These are phyloP conservation scores for Gaertneriomyces sp. DNA, from an alignment of 192 early-diverging fungal genomes.

Conservation along the genomic window DNA sequence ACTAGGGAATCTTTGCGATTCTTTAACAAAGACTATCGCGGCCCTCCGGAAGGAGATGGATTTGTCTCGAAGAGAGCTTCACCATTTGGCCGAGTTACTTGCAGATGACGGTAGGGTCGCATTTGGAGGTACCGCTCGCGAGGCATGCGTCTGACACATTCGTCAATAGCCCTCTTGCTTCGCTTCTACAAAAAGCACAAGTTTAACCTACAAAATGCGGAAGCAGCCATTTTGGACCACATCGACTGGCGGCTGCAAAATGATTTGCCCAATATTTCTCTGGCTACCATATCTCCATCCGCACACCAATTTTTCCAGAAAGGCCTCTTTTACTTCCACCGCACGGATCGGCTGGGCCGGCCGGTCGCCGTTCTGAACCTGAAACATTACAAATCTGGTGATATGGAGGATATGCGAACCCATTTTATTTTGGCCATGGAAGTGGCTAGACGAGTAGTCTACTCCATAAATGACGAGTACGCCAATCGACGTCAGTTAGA, in stretches of 20 bases:
- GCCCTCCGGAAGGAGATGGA: conserved; percentile 27
- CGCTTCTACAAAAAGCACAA: conserved; percentile 37
- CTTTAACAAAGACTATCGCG: conserved; percentile 15
- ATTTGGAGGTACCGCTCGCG: neutral
- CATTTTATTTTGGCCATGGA: conserved; percentile 29
- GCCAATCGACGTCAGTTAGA: conserved; percentile 17
- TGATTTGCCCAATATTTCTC: conserved; percentile 18
- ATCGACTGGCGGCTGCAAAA: conserved; percentile 43
- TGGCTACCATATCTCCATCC: conserved; percentile 3
- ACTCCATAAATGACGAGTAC: conserved; percentile 20
- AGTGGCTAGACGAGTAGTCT: conserved; percentile 21
- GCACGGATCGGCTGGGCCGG: conserved; percentile 33
- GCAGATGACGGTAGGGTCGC: conserved; percentile 30
- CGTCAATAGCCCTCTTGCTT: conserved; percentile 25
- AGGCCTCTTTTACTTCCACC: conserved; percentile 39
- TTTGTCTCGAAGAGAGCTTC: conserved; percentile 24
- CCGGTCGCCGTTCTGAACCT: conserved; percentile 37
- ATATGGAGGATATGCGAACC: conserved; percentile 19
- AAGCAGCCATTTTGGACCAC: conserved; percentile 22
- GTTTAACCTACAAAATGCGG: conserved; percentile 10
- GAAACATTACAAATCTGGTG: conserved; percentile 14
- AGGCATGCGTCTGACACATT: neutral
- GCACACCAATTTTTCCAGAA: conserved; percentile 17
- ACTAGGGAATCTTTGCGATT: neutral
- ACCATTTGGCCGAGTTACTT: conserved; percentile 24